These are phyloP conservation scores for Populus hybrid DNA, from an alignment of 441 rosid genomes.

Conservation along the genomic window DNA sequence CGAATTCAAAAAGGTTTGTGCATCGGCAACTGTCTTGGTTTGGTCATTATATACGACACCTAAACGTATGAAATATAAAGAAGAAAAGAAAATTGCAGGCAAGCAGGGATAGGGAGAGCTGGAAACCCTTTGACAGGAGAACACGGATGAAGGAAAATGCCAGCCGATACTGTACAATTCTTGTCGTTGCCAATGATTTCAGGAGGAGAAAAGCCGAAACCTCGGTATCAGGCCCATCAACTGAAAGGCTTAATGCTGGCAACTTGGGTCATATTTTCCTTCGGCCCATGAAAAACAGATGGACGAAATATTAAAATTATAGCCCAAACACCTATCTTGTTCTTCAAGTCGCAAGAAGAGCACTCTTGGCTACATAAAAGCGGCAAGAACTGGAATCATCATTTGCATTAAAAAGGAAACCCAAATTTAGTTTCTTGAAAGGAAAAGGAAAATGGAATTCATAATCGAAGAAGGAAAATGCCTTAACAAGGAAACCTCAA, in stretches of 20 bases:
- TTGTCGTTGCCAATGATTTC: background rate
- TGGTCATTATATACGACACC: background rate
- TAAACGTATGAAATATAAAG: background rate
- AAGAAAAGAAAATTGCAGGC: background rate
- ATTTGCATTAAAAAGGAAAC: background rate
- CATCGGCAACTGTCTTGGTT: background rate
- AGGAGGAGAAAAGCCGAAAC: background rate
- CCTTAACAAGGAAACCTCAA: constrained; percentile 46
- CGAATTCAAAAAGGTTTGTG: background rate
- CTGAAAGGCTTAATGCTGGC: background rate
- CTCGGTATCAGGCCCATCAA: background rate
- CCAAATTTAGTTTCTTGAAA: background rate
- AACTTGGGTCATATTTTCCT: background rate
- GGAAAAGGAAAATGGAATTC: constrained; percentile 47
- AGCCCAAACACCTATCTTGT: background rate
- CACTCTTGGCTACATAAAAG: background rate
- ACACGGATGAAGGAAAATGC: background rate
- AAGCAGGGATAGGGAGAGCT: background rate
- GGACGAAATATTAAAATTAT: background rate
- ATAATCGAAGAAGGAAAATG: constrained; percentile 52
- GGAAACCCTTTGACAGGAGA: background rate
- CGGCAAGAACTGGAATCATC: background rate
- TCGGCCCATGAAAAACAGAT: background rate
- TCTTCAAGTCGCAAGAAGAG: background rate
- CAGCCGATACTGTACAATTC: background rate